phyloP scores from a whole-genome alignment of 2,329 filamentous ascomycete genomes.

The Huntiella savannae region DNA sequence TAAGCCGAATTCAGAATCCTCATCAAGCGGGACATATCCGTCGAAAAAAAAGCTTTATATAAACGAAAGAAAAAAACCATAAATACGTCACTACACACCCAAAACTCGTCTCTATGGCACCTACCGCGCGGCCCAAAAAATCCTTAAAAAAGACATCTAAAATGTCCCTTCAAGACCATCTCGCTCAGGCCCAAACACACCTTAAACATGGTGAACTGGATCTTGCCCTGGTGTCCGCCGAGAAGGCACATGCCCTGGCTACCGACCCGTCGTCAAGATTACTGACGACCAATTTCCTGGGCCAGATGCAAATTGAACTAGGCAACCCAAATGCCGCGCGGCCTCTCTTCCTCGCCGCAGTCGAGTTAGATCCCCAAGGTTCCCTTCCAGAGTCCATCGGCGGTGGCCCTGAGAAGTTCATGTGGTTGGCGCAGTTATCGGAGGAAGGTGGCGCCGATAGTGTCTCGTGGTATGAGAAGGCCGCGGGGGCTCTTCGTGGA shows the following conservation, averaged over 20 bases:
- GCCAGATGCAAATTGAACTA: conserved; percentile 63
- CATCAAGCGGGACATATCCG: too few relatives aligned
- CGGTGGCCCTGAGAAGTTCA: conserved; percentile 80
- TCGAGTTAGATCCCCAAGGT: conserved; percentile 59
- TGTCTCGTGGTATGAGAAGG: conserved; percentile 48
- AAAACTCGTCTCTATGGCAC: conserved; percentile 20
- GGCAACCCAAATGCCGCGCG: conserved; percentile 64
- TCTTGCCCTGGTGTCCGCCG: conserved; percentile 22
- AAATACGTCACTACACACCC: background rate
- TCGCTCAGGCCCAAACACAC: conserved; percentile 24
- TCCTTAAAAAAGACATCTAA: conserved; percentile 18
- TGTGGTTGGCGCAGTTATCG: conserved; percentile 83
- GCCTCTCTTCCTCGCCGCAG: conserved; percentile 52
- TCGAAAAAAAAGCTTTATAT: too few relatives aligned
- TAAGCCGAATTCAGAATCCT: background rate
- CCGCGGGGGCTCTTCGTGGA: conserved; percentile 51
- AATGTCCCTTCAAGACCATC: conserved; percentile 15
- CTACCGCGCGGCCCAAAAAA: conserved; percentile 15
- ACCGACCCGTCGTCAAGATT: conserved; percentile 34
- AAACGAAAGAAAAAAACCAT: background rate
- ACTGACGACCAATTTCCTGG: conserved; percentile 54
- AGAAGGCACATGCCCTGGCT: conserved; percentile 22
- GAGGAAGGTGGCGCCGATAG: conserved; percentile 48
- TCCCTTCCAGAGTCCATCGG: conserved; percentile 48
- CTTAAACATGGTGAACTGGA: conserved; percentile 25